Evolutionary conservation across 2,329 filamentous ascomycete genomes (phyloP).

Genomic region (Verruconis gallopava): DNA sequence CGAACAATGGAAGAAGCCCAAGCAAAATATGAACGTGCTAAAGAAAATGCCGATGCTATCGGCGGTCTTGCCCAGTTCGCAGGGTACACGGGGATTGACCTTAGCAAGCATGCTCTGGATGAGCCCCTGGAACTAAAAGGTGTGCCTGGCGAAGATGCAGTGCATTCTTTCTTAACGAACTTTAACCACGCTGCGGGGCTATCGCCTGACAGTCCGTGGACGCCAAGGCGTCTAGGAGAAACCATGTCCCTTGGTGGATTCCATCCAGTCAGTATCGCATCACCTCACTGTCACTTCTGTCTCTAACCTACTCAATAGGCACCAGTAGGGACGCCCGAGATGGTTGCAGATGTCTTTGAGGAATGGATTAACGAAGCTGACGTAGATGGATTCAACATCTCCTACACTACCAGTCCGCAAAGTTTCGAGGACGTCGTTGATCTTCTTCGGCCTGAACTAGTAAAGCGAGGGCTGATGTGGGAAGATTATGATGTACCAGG

Average conservation of each 20-base stretch:
- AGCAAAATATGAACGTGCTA: conserved; percentile 25
- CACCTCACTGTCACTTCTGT: too few species aligned
- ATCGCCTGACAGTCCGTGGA: conserved; percentile 20
- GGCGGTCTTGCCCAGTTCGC: conserved; percentile 17
- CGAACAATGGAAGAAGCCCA: conserved; percentile 32
- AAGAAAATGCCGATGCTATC: conserved; percentile 12
- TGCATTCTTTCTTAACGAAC: conserved; percentile 8
- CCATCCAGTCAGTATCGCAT: conserved; percentile 26
- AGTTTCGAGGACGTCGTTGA: conserved; percentile 41
- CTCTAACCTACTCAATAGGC: too few species aligned
- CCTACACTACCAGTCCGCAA: conserved; percentile 37
- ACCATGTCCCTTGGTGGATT: conserved; percentile 36
- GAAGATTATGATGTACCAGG: conserved; percentile 23
- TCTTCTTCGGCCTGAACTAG: conserved; percentile 35
- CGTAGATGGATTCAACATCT: conserved; percentile 30
- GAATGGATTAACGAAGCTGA: conserved; percentile 32
- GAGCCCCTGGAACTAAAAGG: conserved; percentile 13
- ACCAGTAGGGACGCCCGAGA: conserved; percentile 31
- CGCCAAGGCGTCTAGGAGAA: conserved; percentile 33
- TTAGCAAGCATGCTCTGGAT: conserved; percentile 15
- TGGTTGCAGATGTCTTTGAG: conserved; percentile 36
- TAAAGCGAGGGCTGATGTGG: conserved; percentile 20
- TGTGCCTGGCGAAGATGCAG: conserved; percentile 7
- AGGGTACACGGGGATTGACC: conserved; percentile 17
- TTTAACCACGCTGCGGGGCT: conserved; percentile 9